These are phyloP conservation scores for Daedaleopsis sinensis DNA, from an alignment of 768 basidiomycete genomes.

Conservation along the genomic window DNA sequence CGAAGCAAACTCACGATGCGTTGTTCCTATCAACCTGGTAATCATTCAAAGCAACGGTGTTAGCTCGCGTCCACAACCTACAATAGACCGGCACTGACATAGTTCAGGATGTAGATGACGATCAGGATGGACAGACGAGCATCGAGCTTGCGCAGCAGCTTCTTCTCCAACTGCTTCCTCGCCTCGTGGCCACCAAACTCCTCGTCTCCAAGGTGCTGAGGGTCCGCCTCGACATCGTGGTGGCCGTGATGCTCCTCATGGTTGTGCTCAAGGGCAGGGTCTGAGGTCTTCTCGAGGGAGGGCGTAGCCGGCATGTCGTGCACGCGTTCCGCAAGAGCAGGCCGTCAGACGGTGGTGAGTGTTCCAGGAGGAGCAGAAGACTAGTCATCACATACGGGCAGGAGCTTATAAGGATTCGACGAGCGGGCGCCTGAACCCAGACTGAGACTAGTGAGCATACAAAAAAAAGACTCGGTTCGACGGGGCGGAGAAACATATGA, in stretches of 20 bases:
- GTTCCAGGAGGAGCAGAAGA: slow-evolving; percentile 10
- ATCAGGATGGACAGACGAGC: slow-evolving; percentile 46
- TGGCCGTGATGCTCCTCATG: not conserved
- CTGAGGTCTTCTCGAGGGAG: slow-evolving; percentile 16
- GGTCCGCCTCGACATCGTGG: slow-evolving; percentile 16
- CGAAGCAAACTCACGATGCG: slow-evolving; percentile 49
- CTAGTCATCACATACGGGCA: slow-evolving; percentile 13
- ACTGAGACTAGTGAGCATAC: too few relatives aligned
- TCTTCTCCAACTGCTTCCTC: slow-evolving; percentile 44
- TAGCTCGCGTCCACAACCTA: not conserved
- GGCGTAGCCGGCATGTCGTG: slow-evolving; percentile 23
- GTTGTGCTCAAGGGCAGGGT: slow-evolving; percentile 16
- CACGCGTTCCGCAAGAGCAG: not conserved
- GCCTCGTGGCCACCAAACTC: slow-evolving; percentile 42
- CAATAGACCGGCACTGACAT: slow-evolving; percentile 33
- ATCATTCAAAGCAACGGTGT: not conserved
- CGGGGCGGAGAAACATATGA: not conserved
- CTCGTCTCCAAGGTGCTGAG: slow-evolving; percentile 26
- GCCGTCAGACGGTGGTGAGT: slow-evolving; percentile 1
- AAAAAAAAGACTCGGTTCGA: not conserved
- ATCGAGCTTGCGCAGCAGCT: slow-evolving; percentile 47
- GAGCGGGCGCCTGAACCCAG: slow-evolving; percentile 9
- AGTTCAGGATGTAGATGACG: slow-evolving; percentile 51
- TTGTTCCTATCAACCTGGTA: slow-evolving; percentile 79
- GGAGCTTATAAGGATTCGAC: slow-evolving; percentile 14